phyloP scores from a whole-genome alignment of 768 basidiomycete genomes.

The Russula emetica region DNA sequence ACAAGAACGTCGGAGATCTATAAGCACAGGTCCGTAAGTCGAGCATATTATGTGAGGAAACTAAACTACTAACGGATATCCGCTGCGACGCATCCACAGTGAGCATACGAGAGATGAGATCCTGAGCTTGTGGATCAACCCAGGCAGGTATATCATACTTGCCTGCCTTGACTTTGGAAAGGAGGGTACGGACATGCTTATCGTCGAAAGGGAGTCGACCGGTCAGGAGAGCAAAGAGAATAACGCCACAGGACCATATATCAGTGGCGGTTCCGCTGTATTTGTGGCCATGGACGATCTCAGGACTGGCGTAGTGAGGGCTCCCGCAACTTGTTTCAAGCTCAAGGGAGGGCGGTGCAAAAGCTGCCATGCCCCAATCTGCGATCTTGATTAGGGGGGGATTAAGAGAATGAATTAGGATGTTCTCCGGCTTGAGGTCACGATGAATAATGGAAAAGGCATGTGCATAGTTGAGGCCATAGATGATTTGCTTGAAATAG shows the following conservation, averaged over 20 bases:
- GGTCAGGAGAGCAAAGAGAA: constrained; percentile 84
- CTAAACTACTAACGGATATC: constrained; percentile 60
- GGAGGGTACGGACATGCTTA: constrained; percentile 70
- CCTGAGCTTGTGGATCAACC: constrained; percentile 78
- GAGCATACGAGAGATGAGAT: constrained; percentile 83
- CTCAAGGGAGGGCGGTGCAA: constrained; percentile 78
- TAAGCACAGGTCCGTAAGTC: constrained; percentile 1
- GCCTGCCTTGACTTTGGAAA: constrained; percentile 83
- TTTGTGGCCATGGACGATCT: constrained; percentile 87
- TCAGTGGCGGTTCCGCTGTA: constrained; percentile 90
- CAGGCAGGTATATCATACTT: constrained; percentile 78
- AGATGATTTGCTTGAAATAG: constrained; percentile 94
- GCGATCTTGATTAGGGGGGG: constrained; percentile 91
- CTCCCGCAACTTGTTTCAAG: constrained; percentile 95
- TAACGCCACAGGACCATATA: constrained; percentile 96
- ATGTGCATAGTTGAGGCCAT: constrained; percentile 94
- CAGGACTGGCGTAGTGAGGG: constrained; percentile 95
- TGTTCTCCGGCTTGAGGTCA: constrained; percentile 97
- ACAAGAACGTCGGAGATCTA: constrained; percentile 82
- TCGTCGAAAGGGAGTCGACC: constrained; percentile 94
- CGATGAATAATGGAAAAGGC: constrained; percentile 97
- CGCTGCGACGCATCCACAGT: constrained; percentile 75
- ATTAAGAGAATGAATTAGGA: constrained; percentile 78
- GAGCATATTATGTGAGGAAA: not conserved
- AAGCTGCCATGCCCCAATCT: constrained; percentile 98